These are phyloP conservation scores for Fraxinus floribunda DNA, from an alignment of 305 asterid species.

Conservation along the genomic window DNA sequence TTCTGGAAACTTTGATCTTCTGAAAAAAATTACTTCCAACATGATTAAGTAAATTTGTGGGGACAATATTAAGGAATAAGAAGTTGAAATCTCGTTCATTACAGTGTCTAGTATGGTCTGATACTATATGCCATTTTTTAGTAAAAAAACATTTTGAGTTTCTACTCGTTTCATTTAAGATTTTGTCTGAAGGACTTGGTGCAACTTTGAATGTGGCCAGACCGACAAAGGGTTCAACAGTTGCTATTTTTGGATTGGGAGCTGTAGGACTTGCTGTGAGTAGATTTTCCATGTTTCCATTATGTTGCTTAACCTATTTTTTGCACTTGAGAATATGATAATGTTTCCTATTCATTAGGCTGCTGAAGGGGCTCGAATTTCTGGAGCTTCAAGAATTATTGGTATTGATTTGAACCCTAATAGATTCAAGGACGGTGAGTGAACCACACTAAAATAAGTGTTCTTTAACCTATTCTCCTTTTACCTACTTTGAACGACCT, in stretches of 20 bases:
- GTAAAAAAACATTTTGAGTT: not conserved
- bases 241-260: constrained; percentile 32
- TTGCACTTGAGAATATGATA: not conserved
- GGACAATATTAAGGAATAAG: too few relatives aligned
- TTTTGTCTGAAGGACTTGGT: constrained; percentile 34
- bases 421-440: constrained; percentile 55
- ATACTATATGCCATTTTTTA: not conserved
- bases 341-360: not conserved
- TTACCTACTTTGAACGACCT: not conserved
- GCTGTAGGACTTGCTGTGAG: constrained; percentile 45
- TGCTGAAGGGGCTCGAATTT: constrained; percentile 27
- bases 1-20: too few relatives aligned
- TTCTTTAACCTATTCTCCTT: not conserved
- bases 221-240: constrained; percentile 20
- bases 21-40: too few relatives aligned
- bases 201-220: constrained; percentile 40
- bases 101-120: too few relatives aligned
- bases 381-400: constrained; percentile 37
- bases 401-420: constrained; percentile 65
- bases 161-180: not conserved
- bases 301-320: not conserved
- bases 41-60: not conserved
- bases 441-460: not conserved
- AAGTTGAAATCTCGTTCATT: not conserved
- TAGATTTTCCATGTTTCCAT: not conserved